Evolutionary conservation across 345 rosid genomes (phyloP).

Genomic region (Heritiera littoralis): DNA sequence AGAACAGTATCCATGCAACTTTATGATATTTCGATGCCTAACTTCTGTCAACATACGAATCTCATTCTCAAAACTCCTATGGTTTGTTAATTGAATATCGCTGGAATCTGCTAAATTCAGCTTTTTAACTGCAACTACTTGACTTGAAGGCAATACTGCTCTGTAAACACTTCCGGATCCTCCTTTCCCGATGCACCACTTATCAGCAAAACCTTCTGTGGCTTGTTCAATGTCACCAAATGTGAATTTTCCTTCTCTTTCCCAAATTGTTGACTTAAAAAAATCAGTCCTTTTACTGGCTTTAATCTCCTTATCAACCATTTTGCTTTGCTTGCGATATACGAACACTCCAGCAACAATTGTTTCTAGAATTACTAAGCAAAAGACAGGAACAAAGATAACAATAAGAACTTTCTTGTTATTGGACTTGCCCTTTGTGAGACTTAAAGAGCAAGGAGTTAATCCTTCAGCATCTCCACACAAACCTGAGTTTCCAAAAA

Average conservation of each 20-base stretch:
- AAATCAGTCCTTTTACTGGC: background rate
- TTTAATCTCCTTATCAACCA: slow-evolving; percentile 39
- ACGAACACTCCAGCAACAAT: slow-evolving; percentile 20
- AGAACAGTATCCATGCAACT: slow-evolving; percentile 32
- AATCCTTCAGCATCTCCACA: slow-evolving; percentile 55
- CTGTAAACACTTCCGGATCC: slow-evolving; percentile 71
- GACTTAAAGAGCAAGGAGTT: slow-evolving; percentile 32
- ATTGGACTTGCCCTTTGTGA: slow-evolving; percentile 25
- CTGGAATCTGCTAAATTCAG: slow-evolving; percentile 40
- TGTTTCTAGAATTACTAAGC: slow-evolving; percentile 22
- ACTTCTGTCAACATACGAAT: slow-evolving; percentile 52
- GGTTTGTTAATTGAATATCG: slow-evolving; percentile 41
- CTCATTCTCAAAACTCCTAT: slow-evolving; percentile 55
- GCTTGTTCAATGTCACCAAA: slow-evolving; percentile 65
- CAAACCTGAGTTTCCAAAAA: slow-evolving; percentile 55
- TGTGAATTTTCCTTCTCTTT: slow-evolving; percentile 58
- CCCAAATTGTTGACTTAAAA: slow-evolving; percentile 51
- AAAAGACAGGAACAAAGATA: slow-evolving; percentile 41
- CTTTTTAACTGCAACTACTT: slow-evolving; percentile 62
- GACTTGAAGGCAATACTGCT: slow-evolving; percentile 52
- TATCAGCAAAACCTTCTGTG: slow-evolving; percentile 52
- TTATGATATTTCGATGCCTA: slow-evolving; percentile 67
- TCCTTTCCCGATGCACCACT: slow-evolving; percentile 64
- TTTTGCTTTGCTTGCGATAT: slow-evolving; percentile 17
- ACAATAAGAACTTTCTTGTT: slow-evolving; percentile 38